phyloP scores from a whole-genome alignment of 2,329 filamentous ascomycete species.

The Penicillium sp. region DNA sequence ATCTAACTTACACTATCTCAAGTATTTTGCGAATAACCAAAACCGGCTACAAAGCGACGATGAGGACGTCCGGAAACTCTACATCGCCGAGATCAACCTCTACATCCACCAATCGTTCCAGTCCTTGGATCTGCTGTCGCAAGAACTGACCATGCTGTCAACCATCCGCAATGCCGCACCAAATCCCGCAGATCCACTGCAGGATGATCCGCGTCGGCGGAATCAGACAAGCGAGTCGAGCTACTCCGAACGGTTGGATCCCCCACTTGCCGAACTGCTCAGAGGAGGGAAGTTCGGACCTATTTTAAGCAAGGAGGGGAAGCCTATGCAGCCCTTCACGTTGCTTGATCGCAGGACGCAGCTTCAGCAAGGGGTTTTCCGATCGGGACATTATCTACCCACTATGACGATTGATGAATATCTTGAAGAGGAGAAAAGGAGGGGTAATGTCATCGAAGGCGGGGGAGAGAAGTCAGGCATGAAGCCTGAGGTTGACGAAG shows the following conservation, averaged over 20 bases:
- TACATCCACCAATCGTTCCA: conserved; percentile 74
- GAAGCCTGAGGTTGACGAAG: conserved; percentile 70
- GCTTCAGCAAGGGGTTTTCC: conserved; percentile 71
- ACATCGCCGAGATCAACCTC: conserved; percentile 66
- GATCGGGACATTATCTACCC: conserved; percentile 81
- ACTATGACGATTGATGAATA: conserved; percentile 99
- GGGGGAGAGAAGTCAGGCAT: conserved; percentile 67
- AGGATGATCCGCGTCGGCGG: conserved; percentile 37
- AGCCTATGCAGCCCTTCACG: conserved; percentile 84
- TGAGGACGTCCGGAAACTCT: conserved; percentile 66
- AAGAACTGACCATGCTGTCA: conserved; percentile 73
- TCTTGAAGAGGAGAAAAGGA: conserved; percentile 73
- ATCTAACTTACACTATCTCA: conserved; percentile 24
- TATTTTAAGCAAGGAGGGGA: conserved; percentile 67
- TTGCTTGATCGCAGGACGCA: conserved; percentile 68
- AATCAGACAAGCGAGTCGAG: conserved; percentile 44
- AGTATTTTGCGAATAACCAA: conserved; percentile 54
- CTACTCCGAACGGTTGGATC: conserved; percentile 69
- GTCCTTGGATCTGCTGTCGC: conserved; percentile 75
- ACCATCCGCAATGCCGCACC: conserved; percentile 51
- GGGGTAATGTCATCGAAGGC: conserved; percentile 74
- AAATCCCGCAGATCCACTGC: conserved; percentile 23
- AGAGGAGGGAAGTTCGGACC: conserved; percentile 52
- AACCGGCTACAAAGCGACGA: conserved; percentile 65
- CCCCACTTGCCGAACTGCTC: conserved; percentile 47